Base-by-base conservation (phyloP, 1,284 basidiomycete species). In the Gymnopus androsaceus region DNA sequence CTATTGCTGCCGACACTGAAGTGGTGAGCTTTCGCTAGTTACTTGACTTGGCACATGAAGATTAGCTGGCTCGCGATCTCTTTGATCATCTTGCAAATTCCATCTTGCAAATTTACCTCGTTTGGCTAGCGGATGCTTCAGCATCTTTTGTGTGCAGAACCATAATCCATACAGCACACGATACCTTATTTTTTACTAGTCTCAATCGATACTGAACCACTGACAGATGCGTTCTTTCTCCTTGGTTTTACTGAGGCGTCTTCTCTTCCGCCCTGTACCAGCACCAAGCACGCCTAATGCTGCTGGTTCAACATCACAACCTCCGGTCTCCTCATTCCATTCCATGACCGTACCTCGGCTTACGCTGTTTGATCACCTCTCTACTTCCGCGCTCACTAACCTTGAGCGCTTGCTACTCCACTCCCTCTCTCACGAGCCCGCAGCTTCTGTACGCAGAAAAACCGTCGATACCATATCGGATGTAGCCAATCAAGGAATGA, bases 211-310 rank as follows among this genome's bases (percentile, higher is more conserved):
- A 30, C 41, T 41, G 6, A 40, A 34, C 9, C 12, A 9, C 30
- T 7, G 27, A 37, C 61, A 89, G 87, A 91, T 91, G 88, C 83
- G 89, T 36, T 88, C 88, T 0, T 92, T 92, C 68, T 88, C 88
- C 2, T 76, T 91, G 31, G 87, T 92, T 12, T 81, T 92, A 23
- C 80, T 91, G 30, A 80, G 89, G 7, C 81, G 89, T 7, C 77
- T 92, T 4, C 80, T 91, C 46, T 91, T 91, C 68, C 81, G 88
- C 23, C 61, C 77, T 1, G 55, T 57, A 21, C 52, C 62, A 51
- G 49, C 53, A 59, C 48, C 61, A 61, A 23, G 61, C 57, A 41
- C 48, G 59, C 53, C 68, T 62, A 53, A 71, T 66, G 27, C 49
- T 9, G 52, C 55, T 8, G 17, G 42, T 31, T 47, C 55, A 27